These are phyloP conservation scores for Heliocybe sulcata DNA, from an alignment of 1,284 basidiomycete genomes.

Conservation along the genomic window DNA sequence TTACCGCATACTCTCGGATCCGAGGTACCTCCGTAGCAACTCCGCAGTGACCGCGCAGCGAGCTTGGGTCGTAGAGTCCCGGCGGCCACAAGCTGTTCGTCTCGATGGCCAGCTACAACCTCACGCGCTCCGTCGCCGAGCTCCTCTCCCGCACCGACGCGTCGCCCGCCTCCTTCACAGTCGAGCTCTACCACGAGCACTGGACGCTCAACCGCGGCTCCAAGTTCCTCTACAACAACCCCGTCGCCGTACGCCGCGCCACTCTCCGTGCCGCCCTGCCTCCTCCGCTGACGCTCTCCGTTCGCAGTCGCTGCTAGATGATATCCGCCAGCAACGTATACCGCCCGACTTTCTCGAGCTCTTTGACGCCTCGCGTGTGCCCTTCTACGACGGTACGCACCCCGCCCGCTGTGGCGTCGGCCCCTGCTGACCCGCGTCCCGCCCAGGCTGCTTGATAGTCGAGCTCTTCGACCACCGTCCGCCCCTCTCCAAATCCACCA, in stretches of 20 bases:
- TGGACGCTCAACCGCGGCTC: constrained; percentile 73
- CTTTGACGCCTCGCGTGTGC: constrained; percentile 60
- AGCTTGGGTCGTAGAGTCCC: too few species aligned
- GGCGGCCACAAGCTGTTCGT: too few species aligned
- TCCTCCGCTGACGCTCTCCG: constrained; percentile 10
- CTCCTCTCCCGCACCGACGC: constrained; percentile 50
- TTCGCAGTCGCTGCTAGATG: constrained; percentile 63
- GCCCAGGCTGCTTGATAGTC: constrained; percentile 74
- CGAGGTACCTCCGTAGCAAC: too few species aligned
- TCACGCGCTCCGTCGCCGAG: constrained; percentile 50
- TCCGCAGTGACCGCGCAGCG: too few species aligned
- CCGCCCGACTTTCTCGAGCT: constrained; percentile 75
- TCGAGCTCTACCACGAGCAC: constrained; percentile 68
- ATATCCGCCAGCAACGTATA: constrained; percentile 71
- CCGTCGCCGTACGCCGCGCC: constrained; percentile 47
- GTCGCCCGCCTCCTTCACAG: constrained; percentile 62
- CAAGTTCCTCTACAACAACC: constrained; percentile 75
- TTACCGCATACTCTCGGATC: not conserved
- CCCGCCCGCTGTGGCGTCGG: constrained; percentile 4
- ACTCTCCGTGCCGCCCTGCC: not conserved
- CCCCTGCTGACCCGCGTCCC: not conserved
- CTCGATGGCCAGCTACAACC: constrained; percentile 61
- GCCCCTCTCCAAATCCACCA: constrained; percentile 21
- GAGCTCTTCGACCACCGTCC: constrained; percentile 71
- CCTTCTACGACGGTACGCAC: constrained; percentile 71